A percentile compares a stretch with the other conserved stretches of the same genome.
phyloP scores from a whole-genome alignment of 305 asterid genomes.

The Caryopteris hybrid region DNA sequence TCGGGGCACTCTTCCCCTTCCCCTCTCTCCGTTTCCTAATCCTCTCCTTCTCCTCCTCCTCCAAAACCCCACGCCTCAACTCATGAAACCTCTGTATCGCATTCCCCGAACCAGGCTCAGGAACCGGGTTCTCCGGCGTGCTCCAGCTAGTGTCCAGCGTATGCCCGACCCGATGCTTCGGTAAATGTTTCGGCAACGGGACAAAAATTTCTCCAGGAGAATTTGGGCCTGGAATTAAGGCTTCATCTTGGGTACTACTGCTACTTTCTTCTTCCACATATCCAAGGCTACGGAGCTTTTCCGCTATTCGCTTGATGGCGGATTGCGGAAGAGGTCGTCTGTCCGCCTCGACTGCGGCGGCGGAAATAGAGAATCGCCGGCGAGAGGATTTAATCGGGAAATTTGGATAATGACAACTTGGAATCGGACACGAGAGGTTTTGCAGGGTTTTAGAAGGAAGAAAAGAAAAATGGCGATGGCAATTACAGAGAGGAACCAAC shows the following conservation, averaged over 20 bases:
- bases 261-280: slow-evolving; percentile 57
- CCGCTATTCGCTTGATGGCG: slow-evolving; percentile 74
- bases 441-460: slow-evolving; percentile 33
- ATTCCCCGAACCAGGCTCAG: slow-evolving; percentile 73
- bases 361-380: slow-evolving; percentile 30
- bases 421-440: slow-evolving; percentile 21
- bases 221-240: slow-evolving; percentile 20
- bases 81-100: slow-evolving; percentile 66
- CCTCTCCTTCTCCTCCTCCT: slow-evolving; percentile 63
- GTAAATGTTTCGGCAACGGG: slow-evolving; percentile 67
- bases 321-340: slow-evolving; percentile 47
- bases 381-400: slow-evolving; percentile 23
- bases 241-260: slow-evolving; percentile 20
- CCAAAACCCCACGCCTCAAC: slow-evolving; percentile 45
- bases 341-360: slow-evolving; percentile 36
- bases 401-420: slow-evolving; percentile 15
- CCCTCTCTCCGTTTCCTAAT: slow-evolving; percentile 39
- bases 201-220: slow-evolving; percentile 86
- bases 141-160: slow-evolving; percentile 97
- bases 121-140: slow-evolving; percentile 91
- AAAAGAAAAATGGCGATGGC: slow-evolving; percentile 36
- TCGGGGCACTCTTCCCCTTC: slow-evolving; percentile 45
- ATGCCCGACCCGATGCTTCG: slow-evolving; percentile 82
- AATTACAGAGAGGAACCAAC: slow-evolving; percentile 46
- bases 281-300: slow-evolving; percentile 90